phyloP scores from a whole-genome alignment of 2,329 filamentous ascomycete species.

The Aureobasidium pullulans region DNA sequence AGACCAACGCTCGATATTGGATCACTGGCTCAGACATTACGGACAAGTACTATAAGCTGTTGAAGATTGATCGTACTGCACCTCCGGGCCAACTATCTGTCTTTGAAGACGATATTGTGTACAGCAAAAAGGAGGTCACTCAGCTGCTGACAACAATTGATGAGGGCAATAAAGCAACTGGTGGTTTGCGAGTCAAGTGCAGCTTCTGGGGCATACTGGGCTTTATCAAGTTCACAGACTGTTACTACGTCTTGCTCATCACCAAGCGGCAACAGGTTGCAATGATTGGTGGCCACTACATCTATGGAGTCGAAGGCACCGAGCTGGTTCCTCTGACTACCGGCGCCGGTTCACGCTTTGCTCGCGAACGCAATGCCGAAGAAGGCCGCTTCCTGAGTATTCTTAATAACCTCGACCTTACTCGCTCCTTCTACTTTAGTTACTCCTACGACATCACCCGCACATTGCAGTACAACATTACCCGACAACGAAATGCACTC shows the following conservation, averaged over 20 bases:
- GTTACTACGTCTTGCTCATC: constrained; percentile 95
- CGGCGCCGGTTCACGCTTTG: constrained; percentile 57
- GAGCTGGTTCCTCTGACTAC: constrained; percentile 83
- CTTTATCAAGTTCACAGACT: constrained; percentile 91
- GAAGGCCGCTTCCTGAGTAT: constrained; percentile 85
- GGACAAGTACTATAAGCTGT: constrained; percentile 78
- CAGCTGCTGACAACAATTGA: constrained; percentile 90
- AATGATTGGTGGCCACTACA: constrained; percentile 90
- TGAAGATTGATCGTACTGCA: constrained; percentile 89
- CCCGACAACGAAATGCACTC: constrained; percentile 65
- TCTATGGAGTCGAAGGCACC: constrained; percentile 92
- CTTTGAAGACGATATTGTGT: constrained; percentile 90
- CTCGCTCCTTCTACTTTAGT: constrained; percentile 93
- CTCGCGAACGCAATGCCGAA: constrained; percentile 77
- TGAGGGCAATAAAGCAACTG: constrained; percentile 84
- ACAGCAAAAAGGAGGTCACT: constrained; percentile 86
- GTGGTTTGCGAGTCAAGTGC: constrained; percentile 81
- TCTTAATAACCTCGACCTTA: constrained; percentile 83
- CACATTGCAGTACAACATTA: constrained; percentile 87
- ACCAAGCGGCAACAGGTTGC: constrained; percentile 94
- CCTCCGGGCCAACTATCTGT: constrained; percentile 73
- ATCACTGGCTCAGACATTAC: constrained; percentile 88
- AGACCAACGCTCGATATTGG: constrained; percentile 89
- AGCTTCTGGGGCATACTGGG: constrained; percentile 90
- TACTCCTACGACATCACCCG: constrained; percentile 95